Base-by-base conservation (phyloP, 495 filamentous ascomycete genomes). In the Penicillium canariense region DNA sequence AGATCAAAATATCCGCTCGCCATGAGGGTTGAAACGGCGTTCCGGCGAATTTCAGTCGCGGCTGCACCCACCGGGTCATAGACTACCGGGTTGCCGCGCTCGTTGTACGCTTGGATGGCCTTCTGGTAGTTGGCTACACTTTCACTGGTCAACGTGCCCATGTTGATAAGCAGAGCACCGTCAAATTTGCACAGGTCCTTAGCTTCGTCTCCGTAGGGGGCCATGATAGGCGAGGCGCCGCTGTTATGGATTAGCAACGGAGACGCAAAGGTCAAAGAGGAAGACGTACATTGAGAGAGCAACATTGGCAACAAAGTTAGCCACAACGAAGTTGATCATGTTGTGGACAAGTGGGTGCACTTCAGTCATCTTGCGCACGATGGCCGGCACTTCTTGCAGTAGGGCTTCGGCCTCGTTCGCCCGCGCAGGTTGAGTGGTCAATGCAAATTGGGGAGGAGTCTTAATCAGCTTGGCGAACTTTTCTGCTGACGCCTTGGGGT, bases 281-380 rank as follows among this genome's bases (percentile, higher is more conserved):
- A 5, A 39, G 31, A 62, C 67, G 68, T 61, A 81, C 79, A 94
- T 81, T 28, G 88, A 81, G 22, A 96, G 77, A 27, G 88, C 87
- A 10, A 96, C 86, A 60, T 95, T 96, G 15, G 94, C 93, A 10
- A 90, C 89, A 61, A 98, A 88, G 65, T 96, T 96, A 59, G 93
- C 89, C 30, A 96, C 91, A 0, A 97, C 88, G 48, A 89, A 76
- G 68, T 97, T 97, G 39, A 95, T 97, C 87, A 97, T 97, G 68
- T 96, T 96, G 71, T 97, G 94, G 8, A 87, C 90, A 9, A 98
- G 77, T 0, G 94, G 93, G 40, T 82, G 85, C 14, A 66, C 74
- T 10, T 72, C 58, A 0, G 78, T 77, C 43, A 96, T 75, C 17
- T 77, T 77, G 44, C 70, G 78, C 27, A 93, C 73, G 18, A 91